Base-by-base conservation (phyloP, 1,284 basidiomycete genomes). In the Phellinidium pouzarii region DNA sequence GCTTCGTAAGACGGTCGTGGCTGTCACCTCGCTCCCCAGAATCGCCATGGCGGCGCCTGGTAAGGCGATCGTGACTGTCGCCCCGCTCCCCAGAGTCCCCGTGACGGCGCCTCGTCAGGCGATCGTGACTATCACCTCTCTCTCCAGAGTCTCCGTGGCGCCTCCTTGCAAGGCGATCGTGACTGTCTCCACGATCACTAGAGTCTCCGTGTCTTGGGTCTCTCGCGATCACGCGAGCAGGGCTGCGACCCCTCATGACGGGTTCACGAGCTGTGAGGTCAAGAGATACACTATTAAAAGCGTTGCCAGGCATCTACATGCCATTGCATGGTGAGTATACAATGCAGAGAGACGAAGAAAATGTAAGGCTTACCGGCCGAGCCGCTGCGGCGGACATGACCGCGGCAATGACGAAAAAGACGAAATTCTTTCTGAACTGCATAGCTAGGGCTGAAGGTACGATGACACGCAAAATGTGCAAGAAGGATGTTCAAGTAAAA, bases 371-470 rank as follows among this genome's bases (percentile, higher is more conserved):
- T 50, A 56, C 55, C 29, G 55, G 55, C 11, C 34, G 37, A 8
- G 55, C 46, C 4, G 55, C 42, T 8, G 50, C 51, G 25, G 51
- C 51, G 25, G 55, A 25, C 40, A 56, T 48, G 29, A 56, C 55
- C 44, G 55, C 55, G 22, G 55, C 51, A 19, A 56, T 41, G 22
- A 56, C 42, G 29, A 56, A 56, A 26, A 56, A 42, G 44, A 53
- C 46, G 22, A 56, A 56, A 46, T 56, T 56, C 41, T 53, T 45
- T 31, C 53, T 56, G 51, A 56, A 56, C 40, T 53, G 51, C 55
- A 56, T 56, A n/a, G 34, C 40, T 41, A 14, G 8, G 8, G n/a
- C 27, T 43, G 31, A 17, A 19, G 23, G 36, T 19, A 19, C 11
- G 19, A 1, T 25, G 29, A 14, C 11, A 45, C 29, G 7, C 6